These are phyloP conservation scores for Microdochium bolleyi DNA, from an alignment of 2,329 filamentous ascomycete genomes.

Conservation along the genomic window DNA sequence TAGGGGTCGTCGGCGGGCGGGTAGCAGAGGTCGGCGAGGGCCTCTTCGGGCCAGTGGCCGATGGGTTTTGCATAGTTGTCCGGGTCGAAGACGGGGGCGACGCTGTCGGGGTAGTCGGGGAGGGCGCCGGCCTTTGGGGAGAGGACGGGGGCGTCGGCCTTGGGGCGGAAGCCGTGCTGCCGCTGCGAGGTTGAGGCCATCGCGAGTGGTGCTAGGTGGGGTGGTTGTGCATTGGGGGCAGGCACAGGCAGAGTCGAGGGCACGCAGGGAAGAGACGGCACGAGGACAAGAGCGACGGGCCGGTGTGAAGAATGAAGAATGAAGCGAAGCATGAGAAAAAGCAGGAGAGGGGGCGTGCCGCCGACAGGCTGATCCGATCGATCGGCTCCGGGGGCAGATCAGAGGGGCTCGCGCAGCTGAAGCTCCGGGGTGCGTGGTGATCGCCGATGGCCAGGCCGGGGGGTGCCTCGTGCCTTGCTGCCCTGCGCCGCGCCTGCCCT, in stretches of 20 bases:
- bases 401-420: too few relatives aligned
- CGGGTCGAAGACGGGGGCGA: conserved; percentile 1
- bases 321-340: too few relatives aligned
- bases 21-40: neutral
- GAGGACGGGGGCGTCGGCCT: conserved; percentile 15
- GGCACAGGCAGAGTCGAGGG: neutral
- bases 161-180: conserved; percentile 12
- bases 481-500: too few relatives aligned
- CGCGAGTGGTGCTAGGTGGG: neutral
- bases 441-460: too few relatives aligned
- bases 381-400: too few relatives aligned
- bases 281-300: too few relatives aligned
- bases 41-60: conserved; percentile 1
- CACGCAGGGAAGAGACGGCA: neutral
- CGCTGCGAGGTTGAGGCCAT: neutral
- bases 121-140: conserved; percentile 7
- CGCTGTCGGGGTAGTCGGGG: neutral
- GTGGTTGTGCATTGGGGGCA: neutral
- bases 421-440: too few relatives aligned
- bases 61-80: neutral
- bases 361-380: too few relatives aligned
- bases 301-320: too few relatives aligned
- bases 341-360: too few relatives aligned
- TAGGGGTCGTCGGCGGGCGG: conserved; percentile 1
- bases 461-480: too few relatives aligned